Evolutionary conservation across 2,329 filamentous ascomycete species (phyloP), one percentile per base, ranked within the genome.

Genomic region (Sclerotiophoma versabilis): DNA sequence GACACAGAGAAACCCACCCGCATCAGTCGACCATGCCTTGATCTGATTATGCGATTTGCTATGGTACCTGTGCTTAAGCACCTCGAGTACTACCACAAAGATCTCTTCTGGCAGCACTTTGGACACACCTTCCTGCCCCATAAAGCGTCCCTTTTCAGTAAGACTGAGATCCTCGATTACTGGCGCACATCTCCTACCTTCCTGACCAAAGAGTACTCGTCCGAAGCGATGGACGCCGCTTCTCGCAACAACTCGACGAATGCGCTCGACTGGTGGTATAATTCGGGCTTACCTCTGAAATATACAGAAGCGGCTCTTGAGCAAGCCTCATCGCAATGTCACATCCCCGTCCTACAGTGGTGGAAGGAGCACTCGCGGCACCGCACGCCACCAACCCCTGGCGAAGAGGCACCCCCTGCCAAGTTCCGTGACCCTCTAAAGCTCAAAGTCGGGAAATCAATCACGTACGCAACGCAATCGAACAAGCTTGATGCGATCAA

Each of bases 231-330:
- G 22, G 92, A 98, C 69, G 90, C 90, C 25, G 93, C 93, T 6
- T 96, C 91, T 1, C 88, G 89, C 48, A 89, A 91, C 53, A 93
- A 93, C 4, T 95, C 92, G 64, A 84, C 96, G 12, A 85, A 91
- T 60, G 88, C 96, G 0, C 82, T 98, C 1, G 90, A 96, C 67
- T 96, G 92, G 90, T 98, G 93, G 93, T 89, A 90, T 71, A 83
- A 88, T 19, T 91, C 89, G 0, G 90, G 89, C 0, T 81, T 97
- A 1, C 86, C 88, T 2, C 81, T 97, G 17, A 88, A 91, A 62
- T 96, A 95, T 75, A 96, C 90, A 10, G 92, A 96, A 72, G 83
- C 87, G 5, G 91, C 93, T 0, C 83, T 98, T 15, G 93, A 97
- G 75, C 89, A 93, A 67, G 93, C 93, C 25, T 93, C 89, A 54